These are phyloP conservation scores for Coniferiporia sulphurascens DNA, from an alignment of 1,284 basidiomycete genomes.

Conservation along the genomic window DNA sequence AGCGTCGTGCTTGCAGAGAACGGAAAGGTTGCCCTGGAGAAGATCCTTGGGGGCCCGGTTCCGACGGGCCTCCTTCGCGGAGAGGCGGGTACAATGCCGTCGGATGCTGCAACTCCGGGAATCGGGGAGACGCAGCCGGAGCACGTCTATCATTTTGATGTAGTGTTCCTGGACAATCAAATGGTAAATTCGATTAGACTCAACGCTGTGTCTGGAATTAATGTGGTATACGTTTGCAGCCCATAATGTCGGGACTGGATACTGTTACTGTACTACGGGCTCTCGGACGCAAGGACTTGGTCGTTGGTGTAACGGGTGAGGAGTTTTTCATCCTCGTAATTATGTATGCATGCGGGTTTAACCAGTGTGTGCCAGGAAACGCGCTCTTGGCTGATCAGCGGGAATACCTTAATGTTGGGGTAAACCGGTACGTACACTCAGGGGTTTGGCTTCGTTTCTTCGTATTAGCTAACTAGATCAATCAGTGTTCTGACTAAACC, in stretches of 20 bases:
- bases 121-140: not conserved
- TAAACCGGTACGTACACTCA: conserved; percentile 9
- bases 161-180: conserved; percentile 42
- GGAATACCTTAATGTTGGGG: conserved; percentile 21
- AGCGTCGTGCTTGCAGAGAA: conserved; percentile 41
- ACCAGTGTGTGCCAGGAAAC: conserved; percentile 15
- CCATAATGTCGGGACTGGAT: conserved; percentile 21
- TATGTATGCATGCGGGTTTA: not conserved
- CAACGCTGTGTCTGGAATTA: not conserved
- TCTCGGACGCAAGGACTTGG: conserved; percentile 18
- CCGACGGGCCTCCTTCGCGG: conserved; percentile 3
- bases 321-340: not conserved
- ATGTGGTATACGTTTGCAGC: conserved; percentile 4
- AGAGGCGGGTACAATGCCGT: conserved; percentile 1
- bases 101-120: not conserved
- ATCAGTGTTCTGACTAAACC: conserved; percentile 21
- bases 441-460: not conserved
- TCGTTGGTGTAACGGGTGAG: conserved; percentile 20
- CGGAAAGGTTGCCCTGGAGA: conserved; percentile 40
- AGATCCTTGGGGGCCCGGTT: conserved; percentile 28
- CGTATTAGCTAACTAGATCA: not conserved
- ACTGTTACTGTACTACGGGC: conserved; percentile 16
- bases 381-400: conserved; percentile 21
- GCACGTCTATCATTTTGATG: conserved; percentile 23
- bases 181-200: conserved; percentile 22